Base-by-base conservation (phyloP, 805 yeast genomes). In the Lachancea fermentati region DNA sequence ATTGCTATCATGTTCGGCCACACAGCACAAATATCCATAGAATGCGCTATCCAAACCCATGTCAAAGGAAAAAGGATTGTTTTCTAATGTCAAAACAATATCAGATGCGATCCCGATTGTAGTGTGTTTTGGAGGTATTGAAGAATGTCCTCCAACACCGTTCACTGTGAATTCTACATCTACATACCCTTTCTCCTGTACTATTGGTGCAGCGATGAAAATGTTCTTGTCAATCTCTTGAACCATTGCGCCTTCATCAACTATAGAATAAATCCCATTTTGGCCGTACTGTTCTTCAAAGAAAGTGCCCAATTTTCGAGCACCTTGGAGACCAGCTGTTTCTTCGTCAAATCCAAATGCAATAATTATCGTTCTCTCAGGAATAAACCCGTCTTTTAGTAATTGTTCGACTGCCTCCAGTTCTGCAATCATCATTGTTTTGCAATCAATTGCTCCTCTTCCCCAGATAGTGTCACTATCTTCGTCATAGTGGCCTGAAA, bases 341-440 rank as follows among this genome's bases (percentile, higher is more conserved):
- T 81, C 87, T 62, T 81, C 87, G 52, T 81, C 87, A 47, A 72
- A 79, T 1, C 87, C 87, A 58, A 76, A 78, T 0, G 81, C 74
- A 2, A 75, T 56, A 19, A 81, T 47, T 19, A 79, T 53, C 2
- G 81, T 69, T 51, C 86, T 70, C 34, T 64, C 50, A 8, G 81
- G 80, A 30, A 52, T 39, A 59, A 67, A 78, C 11, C 67, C 65
- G 3, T 46, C 39, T 30, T 60, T 49, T 17, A 78, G 52, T 15
- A 77, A 57, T 22, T 60, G 54, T 46, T 76, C 79, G 9, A 70
- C 55, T 1, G 81, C 64, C 52, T 79, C 83, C 56, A 81, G 52
- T 28, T 78, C 66, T 1, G 73, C 79, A 44, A 78, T 65, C 37
- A 82, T 64, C 11, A 75, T 61, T 51, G 75, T 75, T 55, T 82